These are phyloP conservation scores for Lumnitzera littorea DNA, from an alignment of 345 rosid species.

Conservation along the genomic window DNA sequence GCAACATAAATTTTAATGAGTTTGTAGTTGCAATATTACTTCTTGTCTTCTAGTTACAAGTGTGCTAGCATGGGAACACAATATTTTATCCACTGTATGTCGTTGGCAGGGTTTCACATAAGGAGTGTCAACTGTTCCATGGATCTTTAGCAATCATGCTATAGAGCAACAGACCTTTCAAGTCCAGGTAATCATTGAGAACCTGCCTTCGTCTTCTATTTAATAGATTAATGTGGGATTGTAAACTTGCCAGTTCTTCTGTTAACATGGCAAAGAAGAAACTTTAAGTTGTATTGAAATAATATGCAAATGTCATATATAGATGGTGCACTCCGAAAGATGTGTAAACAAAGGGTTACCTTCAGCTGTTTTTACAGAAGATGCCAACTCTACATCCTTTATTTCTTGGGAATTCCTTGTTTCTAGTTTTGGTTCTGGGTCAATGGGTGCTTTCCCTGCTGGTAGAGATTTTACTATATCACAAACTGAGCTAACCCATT, in stretches of 20 bases:
- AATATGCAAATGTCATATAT: background rate
- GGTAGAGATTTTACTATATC: slow-evolving; percentile 24
- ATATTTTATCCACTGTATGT: too few species aligned
- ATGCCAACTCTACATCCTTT: slow-evolving; percentile 10
- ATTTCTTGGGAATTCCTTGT: background rate
- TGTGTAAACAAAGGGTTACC: too few species aligned
- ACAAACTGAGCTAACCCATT: slow-evolving; percentile 63
- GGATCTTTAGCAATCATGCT: too few species aligned
- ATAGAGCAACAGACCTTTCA: slow-evolving; percentile 43
- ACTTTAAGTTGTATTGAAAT: too few species aligned
- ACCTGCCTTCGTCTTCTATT: slow-evolving; percentile 51
- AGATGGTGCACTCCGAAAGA: slow-evolving; percentile 8
- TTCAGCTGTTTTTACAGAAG: too few species aligned
- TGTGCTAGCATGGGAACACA: too few species aligned
- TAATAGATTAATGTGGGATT: slow-evolving; percentile 30
- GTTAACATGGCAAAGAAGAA: slow-evolving; percentile 5
- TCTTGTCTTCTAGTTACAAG: too few species aligned
- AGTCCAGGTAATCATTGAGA: slow-evolving; percentile 62
- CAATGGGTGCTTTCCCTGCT: too few species aligned
- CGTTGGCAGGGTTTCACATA: too few species aligned
- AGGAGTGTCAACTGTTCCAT: too few species aligned
- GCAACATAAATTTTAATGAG: slow-evolving; percentile 5
- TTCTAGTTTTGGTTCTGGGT: background rate
- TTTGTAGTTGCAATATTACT: too few species aligned
- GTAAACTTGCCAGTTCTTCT: slow-evolving; percentile 47